phyloP scores from a whole-genome alignment of 31 red algal genomes.

The Asparagopsis taxiformis region DNA sequence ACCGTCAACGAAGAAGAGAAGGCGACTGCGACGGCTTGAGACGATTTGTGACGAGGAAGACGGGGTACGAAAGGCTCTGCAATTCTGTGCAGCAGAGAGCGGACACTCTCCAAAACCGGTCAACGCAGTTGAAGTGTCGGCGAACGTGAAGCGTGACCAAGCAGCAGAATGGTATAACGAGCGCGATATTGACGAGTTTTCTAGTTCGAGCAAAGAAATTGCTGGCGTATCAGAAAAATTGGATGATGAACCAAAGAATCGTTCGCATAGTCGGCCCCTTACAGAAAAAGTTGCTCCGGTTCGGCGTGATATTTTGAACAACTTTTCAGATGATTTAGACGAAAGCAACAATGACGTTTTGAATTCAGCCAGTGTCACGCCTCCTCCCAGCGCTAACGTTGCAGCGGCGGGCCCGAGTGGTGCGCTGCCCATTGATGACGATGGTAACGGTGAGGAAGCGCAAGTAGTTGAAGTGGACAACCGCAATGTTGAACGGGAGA shows the following conservation, averaged over 20 bases:
- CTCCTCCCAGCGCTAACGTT: neutral
- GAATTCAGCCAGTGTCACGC: neutral
- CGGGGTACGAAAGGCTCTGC: neutral
- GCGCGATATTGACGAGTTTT: conserved; percentile 57
- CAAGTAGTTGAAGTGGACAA: neutral
- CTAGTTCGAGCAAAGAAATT: conserved; percentile 32
- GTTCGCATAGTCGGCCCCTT: no score
- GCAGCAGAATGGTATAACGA: conserved; percentile 56
- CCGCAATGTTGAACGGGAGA: neutral
- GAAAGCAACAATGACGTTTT: neutral
- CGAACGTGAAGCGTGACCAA: neutral
- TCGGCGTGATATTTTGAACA: neutral
- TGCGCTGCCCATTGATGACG: no score
- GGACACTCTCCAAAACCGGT: neutral
- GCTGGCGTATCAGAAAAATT: no score
- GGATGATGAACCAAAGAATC: no score
- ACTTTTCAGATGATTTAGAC: neutral
- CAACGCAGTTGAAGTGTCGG: neutral
- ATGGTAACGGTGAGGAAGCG: neutral
- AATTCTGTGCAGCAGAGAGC: neutral
- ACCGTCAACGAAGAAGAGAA: conserved; percentile 44
- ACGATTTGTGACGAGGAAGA: conserved; percentile 32
- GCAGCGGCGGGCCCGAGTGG: no score
- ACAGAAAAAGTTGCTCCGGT: no score
- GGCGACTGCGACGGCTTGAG: conserved; percentile 1